Evolutionary conservation across 495 filamentous ascomycete species (phyloP).

Genomic region (Penicillium angulare): DNA sequence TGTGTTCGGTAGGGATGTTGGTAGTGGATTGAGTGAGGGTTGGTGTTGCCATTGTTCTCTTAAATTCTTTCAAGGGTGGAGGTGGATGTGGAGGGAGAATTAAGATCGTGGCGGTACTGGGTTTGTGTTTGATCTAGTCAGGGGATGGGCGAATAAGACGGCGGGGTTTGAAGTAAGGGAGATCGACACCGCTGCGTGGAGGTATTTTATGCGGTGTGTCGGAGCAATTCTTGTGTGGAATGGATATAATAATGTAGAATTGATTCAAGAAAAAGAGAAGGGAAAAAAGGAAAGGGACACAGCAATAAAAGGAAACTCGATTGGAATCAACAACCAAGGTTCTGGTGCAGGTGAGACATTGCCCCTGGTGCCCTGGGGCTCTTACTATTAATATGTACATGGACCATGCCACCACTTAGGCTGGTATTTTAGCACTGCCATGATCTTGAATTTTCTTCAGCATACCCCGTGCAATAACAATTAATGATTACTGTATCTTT

Average conservation of each 20-base stretch:
- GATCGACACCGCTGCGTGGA: conserved; percentile 14
- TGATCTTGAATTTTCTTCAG: not conserved
- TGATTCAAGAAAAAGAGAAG: not conserved
- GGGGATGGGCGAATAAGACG: conserved; percentile 18
- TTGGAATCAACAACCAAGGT: conserved; percentile 4
- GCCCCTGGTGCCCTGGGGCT: conserved; percentile 5
- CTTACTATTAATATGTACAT: conserved; percentile 14
- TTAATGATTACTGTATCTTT: too few species aligned
- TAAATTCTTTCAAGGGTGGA: not conserved
- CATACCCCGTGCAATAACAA: too few species aligned
- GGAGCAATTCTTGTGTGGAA: too few species aligned
- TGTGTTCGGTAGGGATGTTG: conserved; percentile 14
- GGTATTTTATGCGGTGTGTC: too few species aligned
- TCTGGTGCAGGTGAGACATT: conserved; percentile 13
- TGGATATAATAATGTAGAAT: not conserved
- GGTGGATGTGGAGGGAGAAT: not conserved
- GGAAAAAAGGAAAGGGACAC: not conserved
- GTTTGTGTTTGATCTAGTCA: conserved; percentile 3
- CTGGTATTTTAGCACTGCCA: not conserved
- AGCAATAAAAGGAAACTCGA: too few species aligned
- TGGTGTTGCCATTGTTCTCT: conserved; percentile 15
- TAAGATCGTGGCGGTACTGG: not conserved
- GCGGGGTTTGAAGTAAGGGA: conserved; percentile 20
- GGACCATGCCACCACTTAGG: not conserved
- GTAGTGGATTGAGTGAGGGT: conserved; percentile 15